phyloP scores from a whole-genome alignment of 495 filamentous ascomycete genomes.

The Parmelia sp. region DNA sequence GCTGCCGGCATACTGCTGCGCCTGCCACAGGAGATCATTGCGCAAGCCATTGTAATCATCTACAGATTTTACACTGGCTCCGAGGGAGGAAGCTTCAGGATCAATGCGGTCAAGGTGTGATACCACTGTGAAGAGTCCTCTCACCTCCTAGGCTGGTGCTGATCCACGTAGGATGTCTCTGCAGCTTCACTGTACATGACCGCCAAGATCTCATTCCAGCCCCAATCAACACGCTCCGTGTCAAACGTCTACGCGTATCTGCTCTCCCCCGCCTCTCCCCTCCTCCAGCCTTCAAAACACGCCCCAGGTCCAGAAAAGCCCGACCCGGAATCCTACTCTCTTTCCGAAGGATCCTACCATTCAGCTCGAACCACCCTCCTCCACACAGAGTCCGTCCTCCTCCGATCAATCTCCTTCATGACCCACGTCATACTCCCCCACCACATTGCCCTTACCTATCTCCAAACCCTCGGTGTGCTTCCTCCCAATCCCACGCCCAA shows the following conservation, averaged over 20 bases:
- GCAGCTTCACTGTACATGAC: constrained; percentile 76
- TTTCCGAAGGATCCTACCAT: constrained; percentile 67
- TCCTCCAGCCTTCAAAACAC: constrained; percentile 34
- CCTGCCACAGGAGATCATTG: constrained; percentile 81
- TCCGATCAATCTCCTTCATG: constrained; percentile 71
- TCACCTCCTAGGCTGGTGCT: neutral
- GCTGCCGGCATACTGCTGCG: constrained; percentile 79
- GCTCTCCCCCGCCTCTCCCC: constrained; percentile 54
- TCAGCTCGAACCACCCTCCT: constrained; percentile 56
- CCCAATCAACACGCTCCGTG: constrained; percentile 69
- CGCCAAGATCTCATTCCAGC: constrained; percentile 74
- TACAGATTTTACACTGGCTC: constrained; percentile 77
- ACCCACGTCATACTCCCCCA: constrained; percentile 81
- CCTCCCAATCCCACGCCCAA: constrained; percentile 28
- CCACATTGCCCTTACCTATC: constrained; percentile 82
- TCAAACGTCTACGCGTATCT: constrained; percentile 82
- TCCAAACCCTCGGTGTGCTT: constrained; percentile 73
- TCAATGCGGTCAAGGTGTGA: constrained; percentile 50
- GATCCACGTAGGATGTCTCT: constrained; percentile 58
- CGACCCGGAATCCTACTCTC: constrained; percentile 57
- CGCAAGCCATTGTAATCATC: constrained; percentile 81
- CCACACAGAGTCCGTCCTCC: constrained; percentile 63
- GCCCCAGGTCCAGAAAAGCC: constrained; percentile 28
- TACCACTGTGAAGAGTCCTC: too few relatives aligned
- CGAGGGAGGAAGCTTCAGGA: constrained; percentile 56